Evolutionary conservation across 1,284 basidiomycete species (phyloP).

Genomic region (Cutaneotrichosporon curvatum): DNA sequence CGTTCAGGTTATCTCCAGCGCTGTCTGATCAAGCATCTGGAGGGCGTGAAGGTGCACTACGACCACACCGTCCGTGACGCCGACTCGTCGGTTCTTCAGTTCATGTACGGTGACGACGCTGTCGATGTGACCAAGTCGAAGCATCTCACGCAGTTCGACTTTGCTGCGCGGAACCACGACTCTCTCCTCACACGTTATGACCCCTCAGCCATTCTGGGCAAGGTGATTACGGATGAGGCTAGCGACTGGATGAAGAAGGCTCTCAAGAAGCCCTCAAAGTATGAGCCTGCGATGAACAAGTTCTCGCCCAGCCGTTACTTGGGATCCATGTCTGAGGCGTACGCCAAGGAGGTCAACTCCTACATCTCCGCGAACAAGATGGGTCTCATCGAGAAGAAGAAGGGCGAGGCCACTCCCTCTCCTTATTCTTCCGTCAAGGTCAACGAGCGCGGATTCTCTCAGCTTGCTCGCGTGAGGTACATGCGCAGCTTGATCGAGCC

Average conservation of each 20-base stretch:
- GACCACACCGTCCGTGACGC: constrained; percentile 96
- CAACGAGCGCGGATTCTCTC: constrained; percentile 59
- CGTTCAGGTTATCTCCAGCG: constrained; percentile 97
- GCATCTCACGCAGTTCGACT: constrained; percentile 83
- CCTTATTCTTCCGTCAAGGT: constrained; percentile 32
- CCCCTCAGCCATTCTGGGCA: constrained; percentile 56
- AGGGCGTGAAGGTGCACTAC: constrained; percentile 93
- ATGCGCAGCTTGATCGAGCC: constrained; percentile 91
- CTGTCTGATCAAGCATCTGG: constrained; percentile 97
- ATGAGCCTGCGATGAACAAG: constrained; percentile 67
- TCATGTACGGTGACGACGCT: constrained; percentile 96
- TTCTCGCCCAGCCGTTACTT: constrained; percentile 75
- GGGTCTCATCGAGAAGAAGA: constrained; percentile 58
- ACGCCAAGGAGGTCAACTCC: constrained; percentile 70
- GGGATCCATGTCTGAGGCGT: constrained; percentile 88
- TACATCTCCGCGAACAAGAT: constrained; percentile 77
- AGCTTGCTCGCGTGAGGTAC: constrained; percentile 83
- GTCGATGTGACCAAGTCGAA: constrained; percentile 95
- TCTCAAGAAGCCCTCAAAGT: constrained; percentile 62
- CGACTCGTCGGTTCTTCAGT: constrained; percentile 90
- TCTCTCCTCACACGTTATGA: constrained; percentile 70
- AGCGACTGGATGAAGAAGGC: constrained; percentile 80
- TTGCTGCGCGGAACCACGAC: constrained; percentile 78
- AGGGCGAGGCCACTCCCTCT: constrained; percentile 41
- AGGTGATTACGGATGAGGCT: constrained; percentile 65